A percentile compares a stretch with the other conserved stretches of the same genome.
Evolutionary conservation across 148 eudicot species (phyloP).

Genomic region (Drosera capensis): DNA sequence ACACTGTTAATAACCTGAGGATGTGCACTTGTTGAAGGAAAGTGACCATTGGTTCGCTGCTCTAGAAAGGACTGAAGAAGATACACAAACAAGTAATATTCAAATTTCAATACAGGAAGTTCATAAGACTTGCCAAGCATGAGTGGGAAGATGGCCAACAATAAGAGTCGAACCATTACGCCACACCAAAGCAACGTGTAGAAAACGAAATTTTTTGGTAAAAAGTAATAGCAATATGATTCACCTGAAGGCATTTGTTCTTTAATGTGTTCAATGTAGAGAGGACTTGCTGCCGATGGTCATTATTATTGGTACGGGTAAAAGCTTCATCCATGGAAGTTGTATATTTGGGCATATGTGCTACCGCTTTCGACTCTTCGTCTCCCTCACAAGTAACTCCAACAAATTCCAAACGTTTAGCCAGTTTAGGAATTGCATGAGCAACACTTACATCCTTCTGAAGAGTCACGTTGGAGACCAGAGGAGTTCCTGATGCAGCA

Average conservation of each 20-base stretch:
- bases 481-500: conserved; percentile 11
- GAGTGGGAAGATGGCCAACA: neutral
- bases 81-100: conserved; percentile 1
- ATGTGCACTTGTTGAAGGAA: conserved; percentile 7
- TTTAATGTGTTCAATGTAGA: conserved; percentile 3
- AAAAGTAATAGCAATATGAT: conserved; percentile 1
- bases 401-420: conserved; percentile 21
- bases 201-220: neutral
- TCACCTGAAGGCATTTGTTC: conserved; percentile 36
- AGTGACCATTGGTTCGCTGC: conserved; percentile 8
- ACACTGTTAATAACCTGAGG: conserved; percentile 6
- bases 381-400: conserved; percentile 11
- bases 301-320: conserved; percentile 4
- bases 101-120: conserved; percentile 1
- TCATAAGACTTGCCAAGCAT: neutral
- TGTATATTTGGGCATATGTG: conserved; percentile 9
- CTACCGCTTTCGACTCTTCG: conserved; percentile 6
- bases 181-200: neutral
- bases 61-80: conserved; percentile 30
- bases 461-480: conserved; percentile 6
- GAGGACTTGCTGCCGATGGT: conserved; percentile 4
- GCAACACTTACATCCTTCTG: conserved; percentile 8
- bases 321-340: conserved; percentile 5
- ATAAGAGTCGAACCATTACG: no score
- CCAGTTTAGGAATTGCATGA: conserved; percentile 10